Base-by-base conservation (phyloP, 352 stramenopile species). In the Plasmopara viticola region DNA sequence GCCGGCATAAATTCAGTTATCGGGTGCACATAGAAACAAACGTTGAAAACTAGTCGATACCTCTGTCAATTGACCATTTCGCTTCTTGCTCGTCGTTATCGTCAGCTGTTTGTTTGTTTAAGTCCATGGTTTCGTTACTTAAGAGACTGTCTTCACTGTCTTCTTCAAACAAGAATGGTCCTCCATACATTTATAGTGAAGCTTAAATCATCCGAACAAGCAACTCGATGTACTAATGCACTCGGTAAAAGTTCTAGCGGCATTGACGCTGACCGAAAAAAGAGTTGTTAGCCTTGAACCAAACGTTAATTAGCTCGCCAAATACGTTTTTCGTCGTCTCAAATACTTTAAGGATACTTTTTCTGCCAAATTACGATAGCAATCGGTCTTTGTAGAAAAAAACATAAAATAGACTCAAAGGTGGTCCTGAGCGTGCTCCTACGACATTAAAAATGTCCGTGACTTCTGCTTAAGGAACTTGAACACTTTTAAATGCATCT, bases 401-500 rank as follows among this genome's bases (percentile, higher is more conserved):
- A 5, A n/a, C 25, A 17, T 43, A 18, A 53, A 90, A 87, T 20
- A 69, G 60, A 0, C 34, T 29, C 9, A 82, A 13, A 45, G 85
- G 87, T 54, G 25, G 6, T 51, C 53, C 7, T 86, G 44, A 20
- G 66, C 53, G 0, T 62, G 49, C 33, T 84, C 46, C 1, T 84
- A 87, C 0, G 76, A 87, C 10, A 85, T 52, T 9, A 87, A 90
- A 20, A 1, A 74, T 90, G 30, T 87, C 74, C 4, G 68, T 69
- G 7, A 79, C 57, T 62, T 87, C 76, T 5, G 54, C 52, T 58
- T 62, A 57, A 38, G 68, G 40, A 6, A 84, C 78, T 6, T 52
- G 37, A 6, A 86, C 45, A 35, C 87, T 64, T 41, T 80, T 1
- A 25, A 25, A 3, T 3, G 20, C 20, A 3, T 87, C 76, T 56